Percentiles rank a stretch among this genome's conserved stretches.
Conservation (phyloP, 148 eudicot species). For the Chenopodium album region DNA sequence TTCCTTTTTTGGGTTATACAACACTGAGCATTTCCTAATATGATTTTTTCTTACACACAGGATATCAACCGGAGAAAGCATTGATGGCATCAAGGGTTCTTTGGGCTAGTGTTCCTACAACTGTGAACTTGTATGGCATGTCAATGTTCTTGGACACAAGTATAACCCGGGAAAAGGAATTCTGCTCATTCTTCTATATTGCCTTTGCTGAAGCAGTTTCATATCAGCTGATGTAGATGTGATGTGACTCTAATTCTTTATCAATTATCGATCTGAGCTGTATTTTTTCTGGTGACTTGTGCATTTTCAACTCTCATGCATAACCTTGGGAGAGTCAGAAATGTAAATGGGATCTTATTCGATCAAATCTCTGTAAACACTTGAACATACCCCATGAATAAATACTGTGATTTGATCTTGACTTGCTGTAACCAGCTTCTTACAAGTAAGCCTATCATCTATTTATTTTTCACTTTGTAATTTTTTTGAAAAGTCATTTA, state of each 20-base stretch:
- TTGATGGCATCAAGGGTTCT: constrained; percentile 54
- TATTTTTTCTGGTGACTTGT: not conserved
- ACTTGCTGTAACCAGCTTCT: not conserved
- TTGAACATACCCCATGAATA: not conserved
- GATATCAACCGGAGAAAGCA: constrained; percentile 65
- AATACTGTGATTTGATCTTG: not conserved
- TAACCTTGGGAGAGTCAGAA: not conserved
- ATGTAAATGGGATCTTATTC: not conserved
- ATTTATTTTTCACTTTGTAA: too few species aligned
- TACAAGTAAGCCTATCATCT: not conserved
- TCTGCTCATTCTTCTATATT: not conserved
- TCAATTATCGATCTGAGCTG: not conserved
- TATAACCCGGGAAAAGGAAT: not conserved
- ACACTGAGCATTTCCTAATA: not conserved
- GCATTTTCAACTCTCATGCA: not conserved
- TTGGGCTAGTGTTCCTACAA: constrained; percentile 29
- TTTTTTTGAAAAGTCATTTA: too few species aligned
- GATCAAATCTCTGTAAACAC: not conserved
- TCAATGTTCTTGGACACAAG: not conserved
- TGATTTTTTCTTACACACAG: constrained; percentile 31
- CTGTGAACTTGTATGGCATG: not conserved
- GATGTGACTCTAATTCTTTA: not conserved
- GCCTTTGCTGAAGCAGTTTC: not conserved
- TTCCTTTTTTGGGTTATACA: not conserved
- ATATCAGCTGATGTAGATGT: not conserved